Evolutionary conservation across 1,139 yeast species (phyloP), one percentile per base, ranked within the genome.

Genomic region (Suhomyces guaymorum): DNA sequence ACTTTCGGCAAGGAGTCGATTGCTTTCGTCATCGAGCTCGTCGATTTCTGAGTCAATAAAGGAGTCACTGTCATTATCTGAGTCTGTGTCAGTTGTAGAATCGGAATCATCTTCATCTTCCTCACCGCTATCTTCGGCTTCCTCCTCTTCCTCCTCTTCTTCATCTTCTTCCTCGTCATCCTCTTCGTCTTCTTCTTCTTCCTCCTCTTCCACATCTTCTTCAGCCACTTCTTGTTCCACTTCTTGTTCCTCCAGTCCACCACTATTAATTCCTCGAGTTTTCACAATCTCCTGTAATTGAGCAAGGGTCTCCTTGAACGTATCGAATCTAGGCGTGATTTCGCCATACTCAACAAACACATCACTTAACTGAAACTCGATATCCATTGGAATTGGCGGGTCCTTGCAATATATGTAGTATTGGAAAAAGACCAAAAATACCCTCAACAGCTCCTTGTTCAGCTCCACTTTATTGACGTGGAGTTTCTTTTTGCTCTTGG

Each of bases 391-490:
- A 21, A 86, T 38, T 1, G 87, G 86, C 30, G 65, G 71, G 7
- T 59, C 59, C 51, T 89, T 89, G 31, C 85, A 75, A 53, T 71
- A 75, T n/a, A 77, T 59, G 51, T 87, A 89, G 53, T 78, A 88
- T 50, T 88, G 95, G 43, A 88, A 80, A 48, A 80, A 82, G 13
- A 72, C 69, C 44, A 83, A 50, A 43, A 83, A 75, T 3, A 73
- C 55, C 5, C 62, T 61, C 18, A 82, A 44, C 28, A 67, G 39
- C 8, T 57, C 59, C 37, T 55, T 43, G 25, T 43, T 43, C 22
- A 38, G 20, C 48, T 48, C 32, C 24, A 29, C 40, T 26, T 13
- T 39, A 19, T 22, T 30, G 28, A 5, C 55, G 38, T 39, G 47
- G 15, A 7, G 6, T 18, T 24, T 11, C 21, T 11, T 13, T 9